Percentiles rank a stretch among this genome's conserved stretches.
Evolutionary conservation across 148 eudicot genomes (phyloP).

Genomic region (Amaranthus palmeri): DNA sequence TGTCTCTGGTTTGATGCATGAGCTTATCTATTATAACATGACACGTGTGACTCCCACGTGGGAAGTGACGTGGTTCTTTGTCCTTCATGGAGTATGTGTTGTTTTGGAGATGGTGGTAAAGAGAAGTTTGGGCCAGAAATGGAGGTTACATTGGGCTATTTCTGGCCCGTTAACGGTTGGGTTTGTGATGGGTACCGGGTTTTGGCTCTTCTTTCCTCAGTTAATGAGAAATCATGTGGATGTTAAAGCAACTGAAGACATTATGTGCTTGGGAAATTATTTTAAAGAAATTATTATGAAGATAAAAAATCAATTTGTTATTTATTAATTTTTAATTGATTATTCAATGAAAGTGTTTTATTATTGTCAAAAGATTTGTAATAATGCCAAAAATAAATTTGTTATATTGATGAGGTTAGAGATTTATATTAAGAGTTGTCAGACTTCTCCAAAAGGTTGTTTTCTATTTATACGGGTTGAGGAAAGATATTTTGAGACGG

Average conservation of each 20-base stretch:
- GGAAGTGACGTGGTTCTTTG: conserved; percentile 71
- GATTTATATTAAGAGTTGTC: no score
- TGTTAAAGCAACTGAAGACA: conserved; percentile 16
- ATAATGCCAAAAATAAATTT: no score
- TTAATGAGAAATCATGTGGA: conserved; percentile 28
- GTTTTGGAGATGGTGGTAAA: conserved; percentile 40
- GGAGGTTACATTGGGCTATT: conserved; percentile 40
- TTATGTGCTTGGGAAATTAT: background rate
- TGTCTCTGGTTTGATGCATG: conserved; percentile 78
- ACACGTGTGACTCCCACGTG: conserved; percentile 55
- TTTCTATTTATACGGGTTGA: no score
- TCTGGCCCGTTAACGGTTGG: conserved; percentile 55
- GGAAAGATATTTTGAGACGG: no score
- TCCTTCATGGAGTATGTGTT: conserved; percentile 57
- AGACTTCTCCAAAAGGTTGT: no score
- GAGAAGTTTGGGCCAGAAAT: conserved; percentile 24
- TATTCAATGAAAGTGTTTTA: no score
- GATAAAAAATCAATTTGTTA: no score
- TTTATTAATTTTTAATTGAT: no score
- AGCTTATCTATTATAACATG: conserved; percentile 48
- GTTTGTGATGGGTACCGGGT: conserved; percentile 44
- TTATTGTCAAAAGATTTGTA: no score
- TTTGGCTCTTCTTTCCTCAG: conserved; percentile 69
- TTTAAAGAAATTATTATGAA: background rate
- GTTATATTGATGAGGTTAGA: no score